Evolutionary conservation across 108 stramenopile genomes (phyloP).

Genomic region (Cyclostephanos tholiformis): DNA sequence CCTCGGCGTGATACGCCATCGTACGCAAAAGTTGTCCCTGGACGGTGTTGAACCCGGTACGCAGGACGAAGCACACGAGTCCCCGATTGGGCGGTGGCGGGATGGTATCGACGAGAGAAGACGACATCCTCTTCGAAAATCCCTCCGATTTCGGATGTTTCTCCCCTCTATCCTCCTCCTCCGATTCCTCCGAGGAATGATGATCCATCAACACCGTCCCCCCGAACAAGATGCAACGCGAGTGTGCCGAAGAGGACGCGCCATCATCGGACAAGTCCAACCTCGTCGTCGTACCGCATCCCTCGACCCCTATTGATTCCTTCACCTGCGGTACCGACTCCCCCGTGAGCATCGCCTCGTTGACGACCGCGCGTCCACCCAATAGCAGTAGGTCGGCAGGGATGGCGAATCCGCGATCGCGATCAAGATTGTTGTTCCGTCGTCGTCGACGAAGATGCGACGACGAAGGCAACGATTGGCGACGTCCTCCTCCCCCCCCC

Average conservation of each 20-base stretch:
- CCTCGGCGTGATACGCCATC: conserved; percentile 82
- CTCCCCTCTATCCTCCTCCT: background rate
- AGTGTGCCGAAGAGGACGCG: conserved; percentile 52
- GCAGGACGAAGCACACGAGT: conserved; percentile 82
- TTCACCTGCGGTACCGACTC: conserved; percentile 95
- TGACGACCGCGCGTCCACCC: conserved; percentile 87
- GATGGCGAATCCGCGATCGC: conserved; percentile 54
- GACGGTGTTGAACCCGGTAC: conserved; percentile 94
- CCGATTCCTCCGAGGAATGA: conserved; percentile 34
- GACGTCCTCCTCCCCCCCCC: background rate
- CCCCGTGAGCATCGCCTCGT: conserved; percentile 98
- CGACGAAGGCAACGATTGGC: background rate
- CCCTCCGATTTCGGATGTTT: background rate
- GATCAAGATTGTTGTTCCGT: conserved; percentile 25
- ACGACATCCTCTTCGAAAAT: background rate
- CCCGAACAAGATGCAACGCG: conserved; percentile 79
- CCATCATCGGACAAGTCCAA: conserved; percentile 35
- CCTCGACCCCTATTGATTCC: conserved; percentile 52
- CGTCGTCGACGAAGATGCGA: background rate
- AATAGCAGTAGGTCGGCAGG: conserved; percentile 92
- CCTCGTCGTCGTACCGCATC: background rate
- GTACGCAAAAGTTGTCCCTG: conserved; percentile 95
- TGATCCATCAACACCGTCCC: conserved; percentile 83
- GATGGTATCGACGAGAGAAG: conserved; percentile 14
- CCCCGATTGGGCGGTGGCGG: conserved; percentile 85